Base-by-base conservation (phyloP, 768 basidiomycete species). In the Termitomyces sp. region DNA sequence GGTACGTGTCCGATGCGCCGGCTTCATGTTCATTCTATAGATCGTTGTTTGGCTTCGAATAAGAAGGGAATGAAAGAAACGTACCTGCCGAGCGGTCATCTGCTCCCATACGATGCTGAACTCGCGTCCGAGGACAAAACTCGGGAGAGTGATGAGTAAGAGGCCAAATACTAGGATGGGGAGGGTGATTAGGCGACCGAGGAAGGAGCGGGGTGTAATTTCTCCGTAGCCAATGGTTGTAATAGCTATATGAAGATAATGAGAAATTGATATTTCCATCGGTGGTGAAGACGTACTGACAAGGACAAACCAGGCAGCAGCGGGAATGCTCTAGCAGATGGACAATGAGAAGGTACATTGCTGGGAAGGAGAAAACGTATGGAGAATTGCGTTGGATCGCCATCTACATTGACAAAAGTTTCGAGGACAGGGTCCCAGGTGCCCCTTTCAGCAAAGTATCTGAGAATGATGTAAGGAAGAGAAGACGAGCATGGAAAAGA, bases 21-120 rank as follows among this genome's bases (percentile, higher is more conserved):
- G 58, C 56, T 26, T 68, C 64, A 44, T 61, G 63, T 13, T 63
- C 56, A 20, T 43, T 57, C 56, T 57, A 14, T 14, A 42, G 14
- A 33, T 44, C 5, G 22, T 44, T 7, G 13, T 6, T 24, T 2
- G n/a, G 7, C n/a, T 42, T 14, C 20, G 6, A 44, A 24, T 5
- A 13, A 44, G 43, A 13, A 24, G 12, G 9, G 22, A n/a, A 22
- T 6, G 22, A 9, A 6, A 35, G 14, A 33, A 30, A 24, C 77
- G n/a, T 44, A 79, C 81, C 46, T 77, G 72, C 50, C 77, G 70
- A 20, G 68, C 72, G 0, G 78, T 79, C 90, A 94, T 92, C 32
- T 78, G 79, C 57, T 94, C 92, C 89, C 93, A 97, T 1, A 94
- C 90, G 13, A 87, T 75, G 58, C 91, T 92, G 69, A 97, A 97